These are phyloP conservation scores for Blastocystis sp. DNA, from an alignment of 352 stramenopile genomes.

Conservation along the genomic window DNA sequence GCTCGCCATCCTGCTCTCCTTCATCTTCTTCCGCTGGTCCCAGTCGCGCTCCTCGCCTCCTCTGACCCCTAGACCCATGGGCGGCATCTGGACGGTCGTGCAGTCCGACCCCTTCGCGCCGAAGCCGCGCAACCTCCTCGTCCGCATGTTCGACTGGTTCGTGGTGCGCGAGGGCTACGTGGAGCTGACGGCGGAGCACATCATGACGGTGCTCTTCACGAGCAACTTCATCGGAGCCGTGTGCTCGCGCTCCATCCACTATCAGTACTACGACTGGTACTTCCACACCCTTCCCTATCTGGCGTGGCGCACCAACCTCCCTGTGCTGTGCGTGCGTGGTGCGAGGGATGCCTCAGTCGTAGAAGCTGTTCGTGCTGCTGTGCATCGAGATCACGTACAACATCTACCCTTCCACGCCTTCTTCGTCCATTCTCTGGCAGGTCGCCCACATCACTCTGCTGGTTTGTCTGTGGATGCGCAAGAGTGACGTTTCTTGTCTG, in stretches of 20 bases:
- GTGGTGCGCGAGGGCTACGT: not conserved
- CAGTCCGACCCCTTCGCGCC: slow-evolving; percentile 60
- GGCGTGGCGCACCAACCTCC: slow-evolving; percentile 87
- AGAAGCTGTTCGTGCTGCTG: slow-evolving; percentile 77
- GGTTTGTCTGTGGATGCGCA: slow-evolving; percentile 52
- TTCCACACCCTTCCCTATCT: slow-evolving; percentile 92
- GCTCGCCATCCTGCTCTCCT: slow-evolving; percentile 74
- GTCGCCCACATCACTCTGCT: slow-evolving; percentile 86
- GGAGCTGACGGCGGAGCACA: slow-evolving; percentile 76
- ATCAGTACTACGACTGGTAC: slow-evolving; percentile 94
- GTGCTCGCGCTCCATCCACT: slow-evolving; percentile 94
- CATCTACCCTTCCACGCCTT: slow-evolving; percentile 89
- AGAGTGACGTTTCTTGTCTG: slow-evolving; percentile 66
- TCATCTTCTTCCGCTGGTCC: slow-evolving; percentile 72
- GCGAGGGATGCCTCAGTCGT: not conserved
- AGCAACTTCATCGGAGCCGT: slow-evolving; percentile 95
- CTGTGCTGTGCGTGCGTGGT: slow-evolving; percentile 77
- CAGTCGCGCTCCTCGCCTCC: slow-evolving; percentile 14
- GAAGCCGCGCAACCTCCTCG: slow-evolving; percentile 62
- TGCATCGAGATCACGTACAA: slow-evolving; percentile 91
- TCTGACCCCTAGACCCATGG: slow-evolving; percentile 41
- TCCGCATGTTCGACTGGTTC: slow-evolving; percentile 65
- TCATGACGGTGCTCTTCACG: slow-evolving; percentile 85
- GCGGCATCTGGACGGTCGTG: slow-evolving; percentile 60
- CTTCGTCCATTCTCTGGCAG: slow-evolving; percentile 89